Evolutionary conservation across 2,329 filamentous ascomycete species (phyloP).

Genomic region (Dissoconium aciculare): DNA sequence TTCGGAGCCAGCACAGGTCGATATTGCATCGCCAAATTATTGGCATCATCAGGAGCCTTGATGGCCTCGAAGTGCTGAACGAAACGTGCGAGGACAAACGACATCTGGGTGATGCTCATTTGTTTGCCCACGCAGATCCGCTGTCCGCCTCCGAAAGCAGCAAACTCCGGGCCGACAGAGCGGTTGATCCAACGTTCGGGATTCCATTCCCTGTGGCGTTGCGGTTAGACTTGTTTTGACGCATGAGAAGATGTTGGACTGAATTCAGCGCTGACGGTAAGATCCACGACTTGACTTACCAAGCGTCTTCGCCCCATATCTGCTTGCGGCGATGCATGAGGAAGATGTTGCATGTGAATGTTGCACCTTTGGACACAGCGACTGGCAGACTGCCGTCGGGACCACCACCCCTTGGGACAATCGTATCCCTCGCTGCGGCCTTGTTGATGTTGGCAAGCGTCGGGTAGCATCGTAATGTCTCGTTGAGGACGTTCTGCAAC

Average conservation of each 20-base stretch:
- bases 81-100: conserved; percentile 10
- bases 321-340: conserved; percentile 10
- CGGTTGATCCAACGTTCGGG: conserved; percentile 15
- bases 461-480: conserved; percentile 31
- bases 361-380: conserved; percentile 19
- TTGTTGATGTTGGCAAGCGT: conserved; percentile 45
- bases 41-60: conserved; percentile 7
- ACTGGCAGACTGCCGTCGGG: conserved; percentile 40
- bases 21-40: conserved; percentile 12
- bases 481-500: conserved; percentile 32
- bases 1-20: conserved; percentile 12
- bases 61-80: conserved; percentile 10
- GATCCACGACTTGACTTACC: not conserved
- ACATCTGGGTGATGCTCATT: conserved; percentile 10
- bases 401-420: conserved; percentile 48
- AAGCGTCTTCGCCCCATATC: conserved; percentile 5
- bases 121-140: conserved; percentile 11
- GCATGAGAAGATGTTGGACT: no score
- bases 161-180: conserved; percentile 11
- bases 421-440: conserved; percentile 55
- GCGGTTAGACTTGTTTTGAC: no score
- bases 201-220: conserved; percentile 29
- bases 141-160: conserved; percentile 15
- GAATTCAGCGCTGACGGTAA: no score
- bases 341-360: conserved; percentile 15